Evolutionary conservation across 1,284 basidiomycete species (phyloP), one percentile per base, ranked within the genome.

Genomic region (Pseudozyma sp.): DNA sequence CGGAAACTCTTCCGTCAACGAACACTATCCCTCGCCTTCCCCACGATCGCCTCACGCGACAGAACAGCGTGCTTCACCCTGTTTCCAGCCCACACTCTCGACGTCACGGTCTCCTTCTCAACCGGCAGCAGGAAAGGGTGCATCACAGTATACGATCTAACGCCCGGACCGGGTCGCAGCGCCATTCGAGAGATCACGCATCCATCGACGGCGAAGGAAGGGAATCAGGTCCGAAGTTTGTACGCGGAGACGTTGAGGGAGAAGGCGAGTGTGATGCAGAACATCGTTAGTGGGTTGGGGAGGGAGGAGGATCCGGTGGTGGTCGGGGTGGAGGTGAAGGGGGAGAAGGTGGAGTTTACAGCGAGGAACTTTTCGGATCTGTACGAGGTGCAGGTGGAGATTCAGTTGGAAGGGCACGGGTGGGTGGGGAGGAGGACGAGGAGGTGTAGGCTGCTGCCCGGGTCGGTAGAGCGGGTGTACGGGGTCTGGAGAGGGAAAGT

Each of bases 201-300:
- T 35, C 62, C 71, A 4, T 31, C 19, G 2, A 42, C 16, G 17
- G 24, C 24, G 43, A 8, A 14, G 17, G 19, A 9, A 35, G 46
- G 30, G 29, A 29, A 13, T 33, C 31, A 35, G 5, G 45, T 71
- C 5, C 47, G 78, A 4, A 77, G 70, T 52, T 56, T 83, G 49
- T 83, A 81, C 65, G 78, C 65, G 14, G 61, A 80, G 55, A 80
- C 81, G 34, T 54, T 64, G 0, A 54, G 56, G 33, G 75, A 79
- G 30, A 65, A 68, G 31, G 69, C 63, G 10, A 61, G 51, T 10
- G 29, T 81, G 19, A 55, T 77, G n/a, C 19, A 40, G 3, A 68
- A 68, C 33, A 44, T 84, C 3, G 39, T 60, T 2, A 77, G 75
- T 46, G 54, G 62, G 8, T 49, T 83, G 0, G 54, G 45, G 5